phyloP scores from a whole-genome alignment of 805 yeast species.

The Wilhelminamyces savonicus region DNA sequence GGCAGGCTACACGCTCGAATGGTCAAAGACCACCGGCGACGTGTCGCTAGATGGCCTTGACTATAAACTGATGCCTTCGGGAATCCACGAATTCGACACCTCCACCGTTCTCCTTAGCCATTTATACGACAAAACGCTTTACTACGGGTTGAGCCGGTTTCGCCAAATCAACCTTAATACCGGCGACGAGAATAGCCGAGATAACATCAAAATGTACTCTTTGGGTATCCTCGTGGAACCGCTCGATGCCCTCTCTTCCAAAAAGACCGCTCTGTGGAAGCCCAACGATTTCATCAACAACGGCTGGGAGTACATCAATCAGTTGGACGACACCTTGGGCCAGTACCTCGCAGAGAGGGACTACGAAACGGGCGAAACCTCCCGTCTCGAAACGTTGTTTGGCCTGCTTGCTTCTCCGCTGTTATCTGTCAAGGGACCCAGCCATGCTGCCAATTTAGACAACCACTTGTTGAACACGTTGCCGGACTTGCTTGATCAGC shows the following conservation, averaged over 20 bases:
- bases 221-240: slow-evolving; percentile 56
- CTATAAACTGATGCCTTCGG: slow-evolving; percentile 34
- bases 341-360: slow-evolving; percentile 11
- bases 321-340: slow-evolving; percentile 22
- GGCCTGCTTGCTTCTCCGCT: slow-evolving; percentile 4
- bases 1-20: slow-evolving; percentile 31
- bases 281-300: slow-evolving; percentile 32
- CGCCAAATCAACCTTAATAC: slow-evolving; percentile 13
- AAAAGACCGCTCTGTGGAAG: slow-evolving; percentile 29
- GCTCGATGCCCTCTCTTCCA: too few species aligned
- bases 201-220: slow-evolving; percentile 53
- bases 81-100: slow-evolving; percentile 28
- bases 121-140: slow-evolving; percentile 11
- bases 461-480: slow-evolving; percentile 41
- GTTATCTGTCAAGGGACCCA: too few species aligned
- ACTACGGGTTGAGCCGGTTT: slow-evolving; percentile 32
- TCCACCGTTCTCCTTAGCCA: slow-evolving; percentile 29
- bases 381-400: too few species aligned
- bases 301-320: slow-evolving; percentile 38
- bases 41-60: slow-evolving; percentile 28
- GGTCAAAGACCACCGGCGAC: slow-evolving; percentile 19
- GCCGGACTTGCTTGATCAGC: slow-evolving; percentile 37
- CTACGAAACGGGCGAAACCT: too few species aligned
- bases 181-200: slow-evolving; percentile 11
- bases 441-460: slow-evolving; percentile 11